Evolutionary conservation across 2,329 filamentous ascomycete genomes (phyloP), one percentile per base, ranked within the genome.

Genomic region (Biscogniauxia marginata): DNA sequence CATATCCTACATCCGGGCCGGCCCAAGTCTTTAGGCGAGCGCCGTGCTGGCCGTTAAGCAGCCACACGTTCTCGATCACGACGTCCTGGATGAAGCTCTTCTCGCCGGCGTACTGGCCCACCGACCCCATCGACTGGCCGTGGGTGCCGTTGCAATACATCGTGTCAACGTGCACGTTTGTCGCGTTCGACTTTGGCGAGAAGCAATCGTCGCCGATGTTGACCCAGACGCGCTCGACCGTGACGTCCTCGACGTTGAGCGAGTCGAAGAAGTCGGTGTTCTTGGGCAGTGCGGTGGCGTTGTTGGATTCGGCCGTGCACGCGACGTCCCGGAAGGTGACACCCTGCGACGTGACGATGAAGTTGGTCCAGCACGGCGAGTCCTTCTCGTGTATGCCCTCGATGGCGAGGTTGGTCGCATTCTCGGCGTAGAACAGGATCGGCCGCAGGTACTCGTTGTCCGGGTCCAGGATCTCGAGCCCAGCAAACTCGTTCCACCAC

Each of bases 211-310:
- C 80, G n/a, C 79, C 81, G 45, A 80, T 79, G 52, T 84, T 78
- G 21, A 83, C 75, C 67, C 76, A 79, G 1, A 76, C 72, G 22
- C 80, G 76, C 55, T 77, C 77, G 18, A 84, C 78, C 0, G 70
- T 78, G 7, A 86, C 67, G 0, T 77, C 77, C 51, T 84, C 77
- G 25, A 84, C 78, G 53, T 84, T 85, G 53, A 82, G 73, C 0
- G 81, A 81, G 71, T 87, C 84, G 68, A 85, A 85, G 45, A 84
- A 84, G 59, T 87, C 84, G 0, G 82, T 85, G 67, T 87, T 86
- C 65, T 84, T 83, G 4, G 84, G 81, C 1, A 79, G 71, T 7
- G 73, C 66, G 46, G 74, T 71, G 4, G 70, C 67, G 8, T 77
- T 76, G 49, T 75, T 75, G 18, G 81, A 84, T 18, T 75, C 72